These are phyloP conservation scores for Podosphaera aphanis DNA, from an alignment of 2,329 filamentous ascomycete genomes.

Conservation along the genomic window DNA sequence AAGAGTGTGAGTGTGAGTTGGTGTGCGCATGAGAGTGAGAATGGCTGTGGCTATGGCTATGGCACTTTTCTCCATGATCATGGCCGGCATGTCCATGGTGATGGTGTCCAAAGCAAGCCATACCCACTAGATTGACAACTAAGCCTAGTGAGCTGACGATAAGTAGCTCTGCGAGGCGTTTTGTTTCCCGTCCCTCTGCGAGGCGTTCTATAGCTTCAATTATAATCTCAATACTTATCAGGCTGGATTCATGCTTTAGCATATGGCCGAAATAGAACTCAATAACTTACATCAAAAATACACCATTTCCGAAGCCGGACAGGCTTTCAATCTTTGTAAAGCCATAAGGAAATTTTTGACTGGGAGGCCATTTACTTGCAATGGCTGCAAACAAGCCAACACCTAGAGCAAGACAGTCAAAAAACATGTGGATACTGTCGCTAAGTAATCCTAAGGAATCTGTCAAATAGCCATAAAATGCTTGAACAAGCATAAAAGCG, in stretches of 20 bases:
- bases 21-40: no score
- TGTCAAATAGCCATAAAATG: constrained; percentile 80
- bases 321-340: constrained; percentile 93
- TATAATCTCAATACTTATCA: constrained; percentile 88
- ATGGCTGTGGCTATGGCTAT: constrained; percentile 14
- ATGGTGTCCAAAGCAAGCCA: constrained; percentile 26
- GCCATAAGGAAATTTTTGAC: constrained; percentile 71
- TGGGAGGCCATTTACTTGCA: constrained; percentile 90
- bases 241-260: constrained; percentile 23
- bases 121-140: constrained; percentile 74
- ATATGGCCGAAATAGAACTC: not conserved
- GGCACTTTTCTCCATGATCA: constrained; percentile 9
- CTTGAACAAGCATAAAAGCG: constrained; percentile 80
- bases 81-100: constrained; percentile 18
- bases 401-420: constrained; percentile 79
- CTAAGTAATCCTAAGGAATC: constrained; percentile 87
- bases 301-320: constrained; percentile 87
- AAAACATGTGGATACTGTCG: constrained; percentile 98
- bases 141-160: constrained; percentile 72
- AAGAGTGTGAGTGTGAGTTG: no score
- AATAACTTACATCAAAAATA: constrained; percentile 57
- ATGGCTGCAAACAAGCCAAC: constrained; percentile 82
- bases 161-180: constrained; percentile 65
- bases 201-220: constrained; percentile 83
- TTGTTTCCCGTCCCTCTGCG: constrained; percentile 60